Evolutionary conservation across 306 rosid genomes (phyloP), one percentile per base, ranked within the genome.

Genomic region (Prunus padus): DNA sequence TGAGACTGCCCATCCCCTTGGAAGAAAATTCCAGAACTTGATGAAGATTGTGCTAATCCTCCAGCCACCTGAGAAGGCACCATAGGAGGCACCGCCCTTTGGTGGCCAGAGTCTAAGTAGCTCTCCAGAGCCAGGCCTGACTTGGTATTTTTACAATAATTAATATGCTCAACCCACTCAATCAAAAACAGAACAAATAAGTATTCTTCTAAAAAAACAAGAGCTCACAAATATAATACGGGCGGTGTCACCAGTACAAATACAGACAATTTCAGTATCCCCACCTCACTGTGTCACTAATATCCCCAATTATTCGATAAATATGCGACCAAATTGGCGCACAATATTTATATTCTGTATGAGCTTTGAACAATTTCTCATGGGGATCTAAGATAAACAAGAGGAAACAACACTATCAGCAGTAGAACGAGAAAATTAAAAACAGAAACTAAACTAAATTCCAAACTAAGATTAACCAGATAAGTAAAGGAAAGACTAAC

Each of bases 21-120:
- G 81, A 86, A 96, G 92, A 96, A 96, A 86, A 96, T 96, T 79
- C 99, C 99, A 79, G 98, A 96, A 83, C 88, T 84, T 61, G 93
- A 85, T 42, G 97, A 89, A 81, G 99, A 92, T 77, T 89, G 97
- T 65, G 92, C 84, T 88, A 92, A 87, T 76, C 97, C 98, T 82
- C 97, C 98, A 82, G 90, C 87, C 92, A 89, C 91, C 84, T 92
- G 88, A 76, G 98, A 92, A 75, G 92, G 95, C 83, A 89, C 89
- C 99, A 96, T 96, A 70, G 91, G 87, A 73, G 90, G 91, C 89
- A 89, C 85, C 68, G 79, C 88, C 81, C 89, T 82, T 80, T 79
- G 93, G 86, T 82, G 89, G 86, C 88, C 80, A 78, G 90, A 89
- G 81, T 88, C 92, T 79, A 86, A 61, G 84, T 84, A 90, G 91